Evolutionary conservation across 78 protist genomes (phyloP).

Genomic region (Dictyostelium intermedium): DNA sequence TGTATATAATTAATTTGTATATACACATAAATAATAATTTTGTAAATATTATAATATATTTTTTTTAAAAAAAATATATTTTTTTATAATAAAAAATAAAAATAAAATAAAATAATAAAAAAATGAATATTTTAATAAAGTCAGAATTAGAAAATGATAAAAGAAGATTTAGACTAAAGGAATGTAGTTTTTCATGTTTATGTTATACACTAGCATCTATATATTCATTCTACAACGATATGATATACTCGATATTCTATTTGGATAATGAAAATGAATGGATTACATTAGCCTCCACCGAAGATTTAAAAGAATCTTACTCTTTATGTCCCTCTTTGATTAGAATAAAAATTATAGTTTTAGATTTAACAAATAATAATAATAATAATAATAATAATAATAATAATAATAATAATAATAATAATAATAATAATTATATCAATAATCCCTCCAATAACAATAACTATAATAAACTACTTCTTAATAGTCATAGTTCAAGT

Average conservation of each 20-base stretch:
- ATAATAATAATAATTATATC: neutral
- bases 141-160: slow-evolving; percentile 65
- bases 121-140: slow-evolving; percentile 53
- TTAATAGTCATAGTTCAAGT: neutral
- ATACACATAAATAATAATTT: too few species aligned
- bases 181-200: slow-evolving; percentile 66
- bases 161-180: slow-evolving; percentile 75
- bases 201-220: slow-evolving; percentile 45
- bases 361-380: neutral
- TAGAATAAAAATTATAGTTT: neutral
- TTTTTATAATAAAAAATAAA: neutral
- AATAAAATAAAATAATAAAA: neutral
- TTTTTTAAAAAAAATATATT: neutral
- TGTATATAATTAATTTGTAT: neutral
- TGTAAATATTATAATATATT: neutral
- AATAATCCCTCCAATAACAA: too few species aligned
- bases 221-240: slow-evolving; percentile 24
- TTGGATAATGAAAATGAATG: slow-evolving; percentile 79
- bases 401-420: slow-evolving; percentile 3
- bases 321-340: slow-evolving; percentile 27
- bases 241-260: slow-evolving; percentile 38
- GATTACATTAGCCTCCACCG: slow-evolving; percentile 72
- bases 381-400: neutral
- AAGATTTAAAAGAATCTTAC: slow-evolving; percentile 59
- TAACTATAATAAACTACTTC: neutral